Base-by-base conservation (phyloP, 257 asterid species). In the Pogostemon cablin region DNA sequence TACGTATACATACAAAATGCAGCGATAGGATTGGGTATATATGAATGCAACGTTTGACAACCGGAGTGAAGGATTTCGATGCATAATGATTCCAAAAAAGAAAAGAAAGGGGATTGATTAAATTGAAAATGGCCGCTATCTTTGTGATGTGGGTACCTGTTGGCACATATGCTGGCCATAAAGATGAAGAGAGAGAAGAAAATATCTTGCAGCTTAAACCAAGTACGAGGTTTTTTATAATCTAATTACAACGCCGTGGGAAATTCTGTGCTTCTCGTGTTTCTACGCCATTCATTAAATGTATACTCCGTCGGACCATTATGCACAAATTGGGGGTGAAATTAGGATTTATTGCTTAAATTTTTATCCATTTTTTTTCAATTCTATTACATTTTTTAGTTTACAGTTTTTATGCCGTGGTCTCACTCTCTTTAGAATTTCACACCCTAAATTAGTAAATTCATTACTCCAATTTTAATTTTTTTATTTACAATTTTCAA, bases 131-230 rank as follows among this genome's bases (percentile, higher is more conserved):
- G 0, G 40, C 35, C 25, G 37, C 54, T 17, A 53, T 48, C 12
- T 75, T 47, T 48, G 62, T 37, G 77, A 72, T 60, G 39, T 47
- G 7, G 42, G 52, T 35, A 20, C 35, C 65, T 46, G 66, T 57
- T 53, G 72, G 72, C 56, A 38, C 59, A 58, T 49, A 70, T 70
- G 75, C 67, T 37, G 56, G 73, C 42, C 15, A 72, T 50, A 55
- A 50, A 63, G 67, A 58, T 44, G 81, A 78, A 67, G 82, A 73
- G 82, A 78, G 82, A 78, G 82, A 78, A 73, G 76, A 73, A 73
- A 78, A 78, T 78, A 78, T 78, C 82, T 68, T 9, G 54, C 11
- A 38, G 8, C 43, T 44, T 69, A 34, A 64, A 55, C 50, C 55
- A 62, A 71, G 67, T 75, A 75, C 35, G 43, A 15, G 43, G 47